These are phyloP conservation scores for Colletotrichum brevisporum DNA, from an alignment of 2,329 filamentous ascomycete species.

Conservation along the genomic window DNA sequence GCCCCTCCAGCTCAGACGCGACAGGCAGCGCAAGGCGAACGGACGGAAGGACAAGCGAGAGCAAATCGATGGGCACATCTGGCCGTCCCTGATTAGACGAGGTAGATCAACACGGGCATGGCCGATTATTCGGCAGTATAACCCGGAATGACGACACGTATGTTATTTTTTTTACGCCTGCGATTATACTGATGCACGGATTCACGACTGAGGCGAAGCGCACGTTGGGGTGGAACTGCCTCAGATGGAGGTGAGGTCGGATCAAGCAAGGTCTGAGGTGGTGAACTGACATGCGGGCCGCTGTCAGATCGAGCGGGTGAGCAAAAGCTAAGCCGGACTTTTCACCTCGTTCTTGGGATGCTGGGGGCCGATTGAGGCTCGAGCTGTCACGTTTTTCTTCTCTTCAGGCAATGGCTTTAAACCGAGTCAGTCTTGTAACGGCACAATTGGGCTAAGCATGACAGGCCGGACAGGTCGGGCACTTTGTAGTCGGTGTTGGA, in stretches of 20 bases:
- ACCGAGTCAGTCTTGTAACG: conserved; percentile 26
- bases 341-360: not conserved
- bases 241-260: not conserved
- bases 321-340: conserved; percentile 7
- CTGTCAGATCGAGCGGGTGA: conserved; percentile 12
- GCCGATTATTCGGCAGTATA: conserved; percentile 5
- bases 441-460: conserved; percentile 8
- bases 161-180: conserved; percentile 7
- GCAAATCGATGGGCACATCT: conserved; percentile 9
- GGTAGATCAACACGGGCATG: conserved; percentile 21
- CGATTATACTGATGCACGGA: conserved; percentile 1
- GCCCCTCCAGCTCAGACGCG: conserved; percentile 35
- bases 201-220: not conserved
- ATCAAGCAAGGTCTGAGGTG: conserved; percentile 6
- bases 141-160: conserved; percentile 22
- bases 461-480: conserved; percentile 9
- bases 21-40: conserved; percentile 30
- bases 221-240: not conserved
- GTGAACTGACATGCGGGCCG: conserved; percentile 28
- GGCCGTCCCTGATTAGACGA: conserved; percentile 18
- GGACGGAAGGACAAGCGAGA: conserved; percentile 23
- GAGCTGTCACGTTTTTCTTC: not conserved
- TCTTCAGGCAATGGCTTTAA: not conserved
- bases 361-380: conserved; percentile 8
- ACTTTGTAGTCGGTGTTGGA: not conserved